Evolutionary conservation across 2,329 filamentous ascomycete genomes (phyloP).

Genomic region (Cladobotryum protrusum): DNA sequence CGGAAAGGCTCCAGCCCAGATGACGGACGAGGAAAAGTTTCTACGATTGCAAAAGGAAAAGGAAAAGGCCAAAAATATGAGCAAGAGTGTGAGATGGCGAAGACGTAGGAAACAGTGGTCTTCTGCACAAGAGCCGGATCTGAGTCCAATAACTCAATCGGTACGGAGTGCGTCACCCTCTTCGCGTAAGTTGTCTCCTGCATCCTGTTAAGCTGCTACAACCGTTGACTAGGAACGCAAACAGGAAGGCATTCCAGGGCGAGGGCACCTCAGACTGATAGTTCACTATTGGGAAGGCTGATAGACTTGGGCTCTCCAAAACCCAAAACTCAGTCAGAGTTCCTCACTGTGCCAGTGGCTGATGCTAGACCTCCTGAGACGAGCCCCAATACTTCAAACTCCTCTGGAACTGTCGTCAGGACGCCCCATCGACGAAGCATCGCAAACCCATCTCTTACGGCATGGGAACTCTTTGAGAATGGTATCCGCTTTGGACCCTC

Average conservation of each 20-base stretch:
- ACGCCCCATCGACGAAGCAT: slow-evolving; percentile 24
- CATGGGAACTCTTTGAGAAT: slow-evolving; percentile 27
- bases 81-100: slow-evolving; percentile 37
- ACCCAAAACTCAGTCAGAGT: not conserved
- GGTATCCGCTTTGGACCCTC: slow-evolving; percentile 24
- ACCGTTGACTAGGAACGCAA: too few relatives aligned
- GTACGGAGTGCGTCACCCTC: slow-evolving; percentile 19
- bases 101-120: slow-evolving; percentile 44
- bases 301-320: too few relatives aligned
- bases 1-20: slow-evolving; percentile 34
- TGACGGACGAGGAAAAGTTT: slow-evolving; percentile 33
- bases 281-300: too few relatives aligned
- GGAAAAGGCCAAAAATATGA: slow-evolving; percentile 26
- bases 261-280: not conserved
- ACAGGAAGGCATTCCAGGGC: slow-evolving; percentile 7
- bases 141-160: slow-evolving; percentile 46
- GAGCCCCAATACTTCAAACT: slow-evolving; percentile 17
- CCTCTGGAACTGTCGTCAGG: slow-evolving; percentile 34
- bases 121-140: slow-evolving; percentile 41
- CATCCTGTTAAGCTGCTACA: too few relatives aligned
- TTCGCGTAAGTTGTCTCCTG: slow-evolving; percentile 17
- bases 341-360: not conserved
- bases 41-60: slow-evolving; percentile 39
- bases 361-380: not conserved
- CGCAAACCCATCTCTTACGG: slow-evolving; percentile 18